A percentile compares a stretch with the other conserved stretches of the same genome.
Conservation (phyloP, 23 red algal genomes). For the Agarophyton chilense region DNA sequence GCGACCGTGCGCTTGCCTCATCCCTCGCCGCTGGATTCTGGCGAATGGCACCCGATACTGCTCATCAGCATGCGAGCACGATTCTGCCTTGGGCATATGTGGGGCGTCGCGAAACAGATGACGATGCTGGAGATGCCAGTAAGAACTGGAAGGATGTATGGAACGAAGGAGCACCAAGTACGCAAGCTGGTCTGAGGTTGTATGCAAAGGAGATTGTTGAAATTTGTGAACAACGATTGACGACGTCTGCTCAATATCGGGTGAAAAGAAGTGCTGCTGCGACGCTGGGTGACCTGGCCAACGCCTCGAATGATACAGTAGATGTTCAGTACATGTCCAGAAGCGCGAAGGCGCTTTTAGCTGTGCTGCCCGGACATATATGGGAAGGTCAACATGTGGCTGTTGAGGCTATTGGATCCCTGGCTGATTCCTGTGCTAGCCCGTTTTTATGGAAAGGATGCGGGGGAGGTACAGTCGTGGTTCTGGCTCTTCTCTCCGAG, state of each 20-base stretch:
- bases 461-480: constrained; percentile 26
- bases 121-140: constrained; percentile 49
- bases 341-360: constrained; percentile 50
- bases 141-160: constrained; percentile 76
- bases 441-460: constrained; percentile 5
- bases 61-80: constrained; percentile 53
- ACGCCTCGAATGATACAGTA: constrained; percentile 39
- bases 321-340: constrained; percentile 41
- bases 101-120: constrained; percentile 68
- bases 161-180: constrained; percentile 67
- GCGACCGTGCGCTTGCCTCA: constrained; percentile 53
- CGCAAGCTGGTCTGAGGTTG: constrained; percentile 60
- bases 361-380: constrained; percentile 66
- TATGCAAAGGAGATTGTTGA: constrained; percentile 66
- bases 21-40: constrained; percentile 55
- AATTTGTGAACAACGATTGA: constrained; percentile 48
- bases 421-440: constrained; percentile 38
- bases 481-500: constrained; percentile 24
- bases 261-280: constrained; percentile 74
- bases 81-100: constrained; percentile 72
- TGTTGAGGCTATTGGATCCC: constrained; percentile 47
- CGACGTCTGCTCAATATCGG: constrained; percentile 60
- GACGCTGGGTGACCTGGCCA: constrained; percentile 60
- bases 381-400: constrained; percentile 62
- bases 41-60: constrained; percentile 64